Conservation (phyloP, 2,329 filamentous ascomycete genomes). For the Colletotrichum echinochloae region DNA sequence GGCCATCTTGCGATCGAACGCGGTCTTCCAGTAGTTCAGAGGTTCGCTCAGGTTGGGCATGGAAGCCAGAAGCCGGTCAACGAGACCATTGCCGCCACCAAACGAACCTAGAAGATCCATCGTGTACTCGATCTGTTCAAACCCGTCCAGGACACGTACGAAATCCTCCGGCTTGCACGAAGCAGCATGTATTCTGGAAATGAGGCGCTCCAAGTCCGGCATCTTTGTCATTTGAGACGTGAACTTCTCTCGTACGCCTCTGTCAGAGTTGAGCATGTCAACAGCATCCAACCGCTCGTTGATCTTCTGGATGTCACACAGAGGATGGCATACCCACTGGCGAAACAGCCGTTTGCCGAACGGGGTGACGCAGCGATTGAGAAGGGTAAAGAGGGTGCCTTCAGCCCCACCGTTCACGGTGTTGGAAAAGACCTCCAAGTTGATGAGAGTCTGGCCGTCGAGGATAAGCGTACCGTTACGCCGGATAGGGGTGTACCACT, state of each 20-base stretch:
- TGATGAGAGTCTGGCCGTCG: constrained; percentile 96
- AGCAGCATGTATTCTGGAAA: constrained; percentile 93
- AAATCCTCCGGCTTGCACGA: constrained; percentile 94
- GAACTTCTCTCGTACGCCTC: constrained; percentile 85
- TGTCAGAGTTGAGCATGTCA: constrained; percentile 89
- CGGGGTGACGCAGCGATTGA: constrained; percentile 95
- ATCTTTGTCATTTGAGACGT: constrained; percentile 89
- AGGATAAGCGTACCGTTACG: constrained; percentile 92
- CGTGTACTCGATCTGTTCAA: constrained; percentile 97
- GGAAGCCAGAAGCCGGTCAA: constrained; percentile 82
- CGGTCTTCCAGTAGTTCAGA: constrained; percentile 87
- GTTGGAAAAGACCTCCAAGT: constrained; percentile 97
- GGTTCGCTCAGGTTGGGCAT: constrained; percentile 87
- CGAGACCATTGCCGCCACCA: constrained; percentile 82
- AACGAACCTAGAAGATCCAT: constrained; percentile 82
- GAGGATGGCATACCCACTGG: constrained; percentile 96
- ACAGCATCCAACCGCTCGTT: constrained; percentile 95
- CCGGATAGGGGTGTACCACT: constrained; percentile 90
- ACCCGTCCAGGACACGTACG: constrained; percentile 91
- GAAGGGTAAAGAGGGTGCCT: constrained; percentile 88
- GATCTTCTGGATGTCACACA: constrained; percentile 88
- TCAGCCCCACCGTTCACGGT: constrained; percentile 86
- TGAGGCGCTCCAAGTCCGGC: constrained; percentile 92
- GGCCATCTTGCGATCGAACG: constrained; percentile 86
- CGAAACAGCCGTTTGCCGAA: constrained; percentile 97